Base-by-base conservation (phyloP, 768 basidiomycete species). In the Gautieria morchelliformis region DNA sequence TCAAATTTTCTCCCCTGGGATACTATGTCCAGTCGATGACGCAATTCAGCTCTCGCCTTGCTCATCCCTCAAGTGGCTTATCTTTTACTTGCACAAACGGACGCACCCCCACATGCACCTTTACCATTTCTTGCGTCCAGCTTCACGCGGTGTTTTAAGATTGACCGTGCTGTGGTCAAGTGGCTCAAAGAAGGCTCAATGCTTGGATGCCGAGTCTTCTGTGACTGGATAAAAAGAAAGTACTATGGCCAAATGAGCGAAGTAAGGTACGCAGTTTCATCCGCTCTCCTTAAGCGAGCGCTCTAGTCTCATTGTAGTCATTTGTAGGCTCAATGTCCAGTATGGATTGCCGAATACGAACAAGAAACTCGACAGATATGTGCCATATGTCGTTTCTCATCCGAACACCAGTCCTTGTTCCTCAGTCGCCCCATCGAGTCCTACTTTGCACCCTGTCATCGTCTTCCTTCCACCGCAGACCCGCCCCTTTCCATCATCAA, bases 381-480 rank as follows among this genome's bases (percentile, higher is more conserved):
- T 42, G 9, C 59, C 59, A 15, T n/a, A 56, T n/a, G 27, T 19
- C 24, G n/a, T 46, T 46, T 37, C 42, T 44, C 42, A 44, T 22
- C 20, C 42, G 17, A 44, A 22, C 42, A n/a, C 14, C 42, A 17
- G n/a, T 22, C 42, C 7, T 17, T 44, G n/a, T 24, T 5, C n/a
- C n/a, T 27, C 22, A 22, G 46, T 22, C 17, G 51, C 14, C 33
- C 24, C 30, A 40, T 42, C 22, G 24, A 45, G 14, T 33, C 39
- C 8, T 14, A 19, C 17, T n/a, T 33, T 32, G 32, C 20, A 24
- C 15, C 59, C 59, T 10, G 40, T 57, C 30, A 15, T 60, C 30
- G 40, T 60, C 17, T 60, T 60, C 41, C 24, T 60, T 35, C 47
- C 59, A 8, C 55, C 59, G 5, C 59, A 60, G 30, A 46, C 56